Evolutionary conservation across 306 rosid species (phyloP).

Genomic region (Vigna mungo): DNA sequence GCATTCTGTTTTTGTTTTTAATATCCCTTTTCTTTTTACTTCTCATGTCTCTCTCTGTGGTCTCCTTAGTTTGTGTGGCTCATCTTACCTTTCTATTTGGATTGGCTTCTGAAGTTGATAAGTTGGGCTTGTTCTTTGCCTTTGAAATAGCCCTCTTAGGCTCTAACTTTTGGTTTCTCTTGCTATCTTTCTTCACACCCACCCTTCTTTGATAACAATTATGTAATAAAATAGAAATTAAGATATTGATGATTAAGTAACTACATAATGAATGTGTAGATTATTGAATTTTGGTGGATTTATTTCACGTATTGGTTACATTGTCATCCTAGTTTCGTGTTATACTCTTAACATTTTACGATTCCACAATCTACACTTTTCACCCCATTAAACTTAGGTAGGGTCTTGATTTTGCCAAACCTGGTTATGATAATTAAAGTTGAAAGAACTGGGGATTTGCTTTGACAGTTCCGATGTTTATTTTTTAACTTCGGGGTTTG

Average conservation of each 20-base stretch:
- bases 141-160: background rate
- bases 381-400: background rate
- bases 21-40: background rate
- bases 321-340: background rate
- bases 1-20: background rate
- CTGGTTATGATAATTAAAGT: background rate
- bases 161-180: background rate
- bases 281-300: background rate
- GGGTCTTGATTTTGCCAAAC: background rate
- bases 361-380: background rate
- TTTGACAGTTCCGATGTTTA: background rate
- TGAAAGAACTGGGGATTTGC: background rate
- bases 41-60: background rate
- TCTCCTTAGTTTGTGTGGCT: background rate
- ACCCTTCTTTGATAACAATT: background rate
- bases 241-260: background rate
- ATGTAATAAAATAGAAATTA: background rate
- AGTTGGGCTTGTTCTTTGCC: background rate
- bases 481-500: background rate
- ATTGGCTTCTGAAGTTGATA: background rate
- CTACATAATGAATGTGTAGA: background rate
- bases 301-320: background rate
- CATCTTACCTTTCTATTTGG: background rate
- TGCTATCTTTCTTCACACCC: background rate
- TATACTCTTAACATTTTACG: background rate